phyloP scores from a whole-genome alignment of 1,284 basidiomycete genomes.

The Golubevia sp. region DNA sequence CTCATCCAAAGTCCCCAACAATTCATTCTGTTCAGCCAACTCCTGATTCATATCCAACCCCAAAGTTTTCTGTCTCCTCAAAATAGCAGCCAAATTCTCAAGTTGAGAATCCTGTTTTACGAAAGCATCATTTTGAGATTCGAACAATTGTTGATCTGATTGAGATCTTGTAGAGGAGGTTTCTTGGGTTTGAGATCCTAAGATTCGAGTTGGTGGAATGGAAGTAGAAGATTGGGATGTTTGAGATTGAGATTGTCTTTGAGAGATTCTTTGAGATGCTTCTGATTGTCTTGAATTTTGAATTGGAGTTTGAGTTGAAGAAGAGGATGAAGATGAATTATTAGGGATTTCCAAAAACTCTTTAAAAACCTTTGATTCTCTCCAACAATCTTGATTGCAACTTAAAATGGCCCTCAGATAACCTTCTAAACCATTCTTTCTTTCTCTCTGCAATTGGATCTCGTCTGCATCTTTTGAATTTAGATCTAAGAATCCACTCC shows the following conservation, averaged over 20 bases:
- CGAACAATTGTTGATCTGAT: slow-evolving; percentile 29
- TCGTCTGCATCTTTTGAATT: no score
- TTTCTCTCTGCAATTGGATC: slow-evolving; percentile 16
- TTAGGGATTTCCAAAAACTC: slow-evolving; percentile 42
- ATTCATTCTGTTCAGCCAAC: slow-evolving; percentile 46
- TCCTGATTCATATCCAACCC: slow-evolving; percentile 56
- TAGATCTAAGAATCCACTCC: slow-evolving; percentile 9
- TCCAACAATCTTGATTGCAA: slow-evolving; percentile 32
- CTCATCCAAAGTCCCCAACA: slow-evolving; percentile 35
- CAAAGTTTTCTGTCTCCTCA: slow-evolving; percentile 46
- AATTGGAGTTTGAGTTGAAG: neutral
- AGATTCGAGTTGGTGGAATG: slow-evolving; percentile 7
- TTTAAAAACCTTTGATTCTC: slow-evolving; percentile 34
- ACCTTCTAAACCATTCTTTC: slow-evolving; percentile 29
- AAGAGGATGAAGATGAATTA: neutral
- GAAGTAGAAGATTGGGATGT: neutral
- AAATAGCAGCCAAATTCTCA: slow-evolving; percentile 34
- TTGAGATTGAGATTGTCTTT: neutral
- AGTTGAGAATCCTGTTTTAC: slow-evolving; percentile 47
- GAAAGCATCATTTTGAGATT: slow-evolving; percentile 41
- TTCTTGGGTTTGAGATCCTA: slow-evolving; percentile 20
- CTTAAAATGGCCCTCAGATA: slow-evolving; percentile 49
- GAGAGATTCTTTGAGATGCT: neutral
- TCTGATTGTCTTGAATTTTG: neutral
- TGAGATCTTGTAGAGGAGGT: slow-evolving; percentile 38